Percentiles rank a stretch among this genome's conserved stretches.
These are phyloP conservation scores for Nothomitra cinnamomea DNA, from an alignment of 2,329 filamentous ascomycete genomes.

Conservation along the genomic window DNA sequence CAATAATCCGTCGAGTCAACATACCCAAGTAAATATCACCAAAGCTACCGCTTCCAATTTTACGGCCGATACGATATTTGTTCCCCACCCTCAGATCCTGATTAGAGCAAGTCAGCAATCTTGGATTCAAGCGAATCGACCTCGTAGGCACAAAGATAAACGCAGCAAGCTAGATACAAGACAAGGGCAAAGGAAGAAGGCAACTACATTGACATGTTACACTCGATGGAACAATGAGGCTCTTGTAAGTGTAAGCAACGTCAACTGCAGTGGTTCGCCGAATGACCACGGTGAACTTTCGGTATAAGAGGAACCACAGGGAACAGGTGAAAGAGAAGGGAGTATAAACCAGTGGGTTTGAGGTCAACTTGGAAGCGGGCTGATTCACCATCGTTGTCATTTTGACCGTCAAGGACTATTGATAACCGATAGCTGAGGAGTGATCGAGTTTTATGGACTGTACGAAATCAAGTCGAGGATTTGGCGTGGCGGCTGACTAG, in stretches of 20 bases:
- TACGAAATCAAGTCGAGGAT: neutral
- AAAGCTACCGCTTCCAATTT: slow-evolving; percentile 95
- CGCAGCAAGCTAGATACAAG: neutral
- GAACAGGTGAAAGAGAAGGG: slow-evolving; percentile 20
- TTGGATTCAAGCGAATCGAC: neutral
- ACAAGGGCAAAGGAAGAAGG: slow-evolving; percentile 7
- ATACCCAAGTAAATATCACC: slow-evolving; percentile 89
- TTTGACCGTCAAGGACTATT: slow-evolving; percentile 17
- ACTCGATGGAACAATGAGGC: neutral
- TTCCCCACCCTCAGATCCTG: slow-evolving; percentile 98
- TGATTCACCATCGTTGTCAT: slow-evolving; percentile 46
- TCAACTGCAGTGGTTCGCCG: neutral
- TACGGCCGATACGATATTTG: slow-evolving; percentile 98
- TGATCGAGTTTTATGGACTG: neutral
- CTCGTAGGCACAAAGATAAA: slow-evolving; percentile 3
- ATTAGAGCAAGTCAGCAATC: neutral
- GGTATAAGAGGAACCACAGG: slow-evolving; percentile 14
- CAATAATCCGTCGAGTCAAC: slow-evolving; percentile 13
- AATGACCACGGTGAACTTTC: slow-evolving; percentile 6
- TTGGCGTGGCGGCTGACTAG: neutral
- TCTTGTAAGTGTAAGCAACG: neutral
- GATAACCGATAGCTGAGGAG: neutral
- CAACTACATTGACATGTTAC: slow-evolving; percentile 2
- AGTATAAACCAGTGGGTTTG: slow-evolving; percentile 23
- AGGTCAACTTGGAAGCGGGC: slow-evolving; percentile 20